Conservation (phyloP, 345 rosid genomes). For the Hirschfeldia incana region DNA sequence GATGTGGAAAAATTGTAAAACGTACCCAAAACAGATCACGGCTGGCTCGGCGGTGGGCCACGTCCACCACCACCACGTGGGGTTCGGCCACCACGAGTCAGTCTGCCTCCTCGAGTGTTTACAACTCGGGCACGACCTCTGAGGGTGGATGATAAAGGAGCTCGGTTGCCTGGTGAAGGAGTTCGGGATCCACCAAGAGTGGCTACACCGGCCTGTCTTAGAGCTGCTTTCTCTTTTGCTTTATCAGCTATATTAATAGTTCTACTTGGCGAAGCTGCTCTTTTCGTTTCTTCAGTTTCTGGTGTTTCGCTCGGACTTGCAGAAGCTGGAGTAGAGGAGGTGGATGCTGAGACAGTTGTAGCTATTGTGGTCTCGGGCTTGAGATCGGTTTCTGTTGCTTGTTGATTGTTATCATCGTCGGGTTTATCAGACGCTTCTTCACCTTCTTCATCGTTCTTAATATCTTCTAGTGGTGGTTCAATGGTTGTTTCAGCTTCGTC, state of each 20-base stretch:
- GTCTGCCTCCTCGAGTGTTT: conserved; percentile 44
- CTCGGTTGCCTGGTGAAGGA: conserved; percentile 40
- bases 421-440: conserved; percentile 63
- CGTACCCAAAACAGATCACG: conserved; percentile 31
- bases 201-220: conserved; percentile 53
- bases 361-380: conserved; percentile 30
- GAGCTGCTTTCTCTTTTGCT: conserved; percentile 56
- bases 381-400: conserved; percentile 42
- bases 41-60: conserved; percentile 50
- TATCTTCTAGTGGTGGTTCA: conserved; percentile 51
- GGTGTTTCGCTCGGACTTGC: conserved; percentile 37
- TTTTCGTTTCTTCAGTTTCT: conserved; percentile 55
- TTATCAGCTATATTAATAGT: conserved; percentile 53
- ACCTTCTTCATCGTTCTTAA: conserved; percentile 59
- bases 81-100: conserved; percentile 46
- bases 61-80: conserved; percentile 36
- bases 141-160: conserved; percentile 37
- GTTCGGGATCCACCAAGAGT: conserved; percentile 42
- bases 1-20: neutral
- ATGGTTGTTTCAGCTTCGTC: conserved; percentile 53
- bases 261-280: conserved; percentile 49
- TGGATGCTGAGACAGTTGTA: conserved; percentile 23
- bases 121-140: conserved; percentile 54
- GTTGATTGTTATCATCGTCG: conserved; percentile 47
- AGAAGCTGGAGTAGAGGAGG: conserved; percentile 26